These are phyloP conservation scores for Teratosphaeria destructans DNA, from an alignment of 2,329 filamentous ascomycete species.

Conservation along the genomic window DNA sequence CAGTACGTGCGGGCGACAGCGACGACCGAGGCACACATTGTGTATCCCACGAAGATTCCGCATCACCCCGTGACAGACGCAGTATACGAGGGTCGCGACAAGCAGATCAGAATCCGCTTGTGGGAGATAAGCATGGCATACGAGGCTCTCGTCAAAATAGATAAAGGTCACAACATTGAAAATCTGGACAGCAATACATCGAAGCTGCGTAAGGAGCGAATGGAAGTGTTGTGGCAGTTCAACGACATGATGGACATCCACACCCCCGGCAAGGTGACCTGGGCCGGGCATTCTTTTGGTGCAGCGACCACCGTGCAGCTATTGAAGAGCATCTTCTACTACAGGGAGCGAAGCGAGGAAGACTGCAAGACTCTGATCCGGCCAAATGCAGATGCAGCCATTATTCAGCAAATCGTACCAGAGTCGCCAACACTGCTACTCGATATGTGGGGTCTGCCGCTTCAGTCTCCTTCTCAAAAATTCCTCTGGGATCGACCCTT, in stretches of 20 bases:
- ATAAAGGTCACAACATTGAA: slow-evolving; percentile 40
- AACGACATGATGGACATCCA: slow-evolving; percentile 54
- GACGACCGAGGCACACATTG: slow-evolving; percentile 28
- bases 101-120: slow-evolving; percentile 61
- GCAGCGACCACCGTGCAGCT: slow-evolving; percentile 65
- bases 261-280: slow-evolving; percentile 61
- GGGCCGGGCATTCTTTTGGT: slow-evolving; percentile 74
- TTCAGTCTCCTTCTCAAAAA: slow-evolving; percentile 51
- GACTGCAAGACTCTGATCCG: slow-evolving; percentile 51
- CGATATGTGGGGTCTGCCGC: slow-evolving; percentile 71
- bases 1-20: slow-evolving; percentile 56
- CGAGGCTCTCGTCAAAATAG: slow-evolving; percentile 57
- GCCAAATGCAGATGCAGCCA: slow-evolving; percentile 44
- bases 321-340: slow-evolving; percentile 68
- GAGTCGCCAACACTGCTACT: slow-evolving; percentile 57
- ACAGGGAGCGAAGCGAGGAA: slow-evolving; percentile 23
- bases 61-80: slow-evolving; percentile 53
- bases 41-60: slow-evolving; percentile 39
- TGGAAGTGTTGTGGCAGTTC: slow-evolving; percentile 49
- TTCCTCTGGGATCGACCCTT: slow-evolving; percentile 63
- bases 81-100: slow-evolving; percentile 56
- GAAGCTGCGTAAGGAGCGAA: slow-evolving; percentile 24
- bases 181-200: slow-evolving; percentile 37
- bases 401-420: slow-evolving; percentile 58
- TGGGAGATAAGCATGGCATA: slow-evolving; percentile 70